Conservation (phyloP, 805 yeast species). For the Metschnikowia cerradonensis region DNA sequence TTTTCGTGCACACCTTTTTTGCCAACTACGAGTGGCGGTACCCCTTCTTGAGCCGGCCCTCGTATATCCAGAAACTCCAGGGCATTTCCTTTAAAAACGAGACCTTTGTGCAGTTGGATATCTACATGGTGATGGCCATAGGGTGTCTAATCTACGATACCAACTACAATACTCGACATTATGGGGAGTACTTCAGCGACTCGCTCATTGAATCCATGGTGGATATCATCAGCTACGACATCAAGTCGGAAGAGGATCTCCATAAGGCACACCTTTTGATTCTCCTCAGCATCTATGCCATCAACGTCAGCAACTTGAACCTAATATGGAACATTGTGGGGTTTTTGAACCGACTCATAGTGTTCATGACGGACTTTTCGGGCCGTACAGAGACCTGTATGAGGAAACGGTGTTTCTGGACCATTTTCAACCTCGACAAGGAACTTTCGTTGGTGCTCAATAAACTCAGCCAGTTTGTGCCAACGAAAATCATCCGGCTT, state of each 20-base stretch:
- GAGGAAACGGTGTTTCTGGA: slow-evolving; percentile 30
- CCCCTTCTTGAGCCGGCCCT: slow-evolving; percentile 30
- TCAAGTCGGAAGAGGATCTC: slow-evolving; percentile 22
- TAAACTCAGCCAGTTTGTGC: slow-evolving; percentile 35
- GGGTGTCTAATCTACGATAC: slow-evolving; percentile 38
- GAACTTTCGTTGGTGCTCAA: slow-evolving; percentile 32
- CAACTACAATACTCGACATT: slow-evolving; percentile 20
- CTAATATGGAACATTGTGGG: slow-evolving; percentile 36
- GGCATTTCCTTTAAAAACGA: slow-evolving; percentile 32
- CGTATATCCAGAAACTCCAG: slow-evolving; percentile 20
- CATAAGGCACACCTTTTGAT: slow-evolving; percentile 29
- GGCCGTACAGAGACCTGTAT: slow-evolving; percentile 6
- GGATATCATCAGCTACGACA: slow-evolving; percentile 30
- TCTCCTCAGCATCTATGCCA: slow-evolving; percentile 29
- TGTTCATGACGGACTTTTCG: slow-evolving; percentile 15
- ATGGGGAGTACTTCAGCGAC: slow-evolving; percentile 29
- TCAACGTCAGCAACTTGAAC: slow-evolving; percentile 26
- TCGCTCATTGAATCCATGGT: slow-evolving; percentile 30
- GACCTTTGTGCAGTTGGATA: slow-evolving; percentile 34
- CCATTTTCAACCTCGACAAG: slow-evolving; percentile 36
- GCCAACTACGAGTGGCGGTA: slow-evolving; percentile 34
- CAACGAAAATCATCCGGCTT: slow-evolving; percentile 18
- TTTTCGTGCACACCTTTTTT: slow-evolving; percentile 33
- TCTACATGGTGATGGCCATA: slow-evolving; percentile 35
- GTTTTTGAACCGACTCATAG: slow-evolving; percentile 26